Conservation (phyloP, 768 basidiomycete species). For the Crepidotus variabilis region DNA sequence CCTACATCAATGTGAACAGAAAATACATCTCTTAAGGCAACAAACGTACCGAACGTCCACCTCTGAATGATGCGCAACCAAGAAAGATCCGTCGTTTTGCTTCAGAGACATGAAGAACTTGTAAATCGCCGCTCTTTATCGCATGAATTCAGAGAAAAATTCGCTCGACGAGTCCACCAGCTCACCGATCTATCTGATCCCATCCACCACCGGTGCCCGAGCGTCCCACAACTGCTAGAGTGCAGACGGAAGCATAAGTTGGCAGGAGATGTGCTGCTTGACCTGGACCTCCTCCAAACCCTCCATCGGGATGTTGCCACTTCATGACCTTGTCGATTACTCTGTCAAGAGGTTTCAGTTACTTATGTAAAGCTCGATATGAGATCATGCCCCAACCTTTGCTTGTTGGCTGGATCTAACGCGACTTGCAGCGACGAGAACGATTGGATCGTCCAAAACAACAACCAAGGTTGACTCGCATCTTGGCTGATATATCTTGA, state of each 20-base stretch:
- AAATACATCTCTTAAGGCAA: not conserved
- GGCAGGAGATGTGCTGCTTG: slow-evolving; percentile 86
- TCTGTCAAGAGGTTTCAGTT: slow-evolving; percentile 31
- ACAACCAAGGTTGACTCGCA: slow-evolving; percentile 91
- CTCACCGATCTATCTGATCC: slow-evolving; percentile 81
- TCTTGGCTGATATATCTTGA: slow-evolving; percentile 79
- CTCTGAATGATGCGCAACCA: slow-evolving; percentile 83
- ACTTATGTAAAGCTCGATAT: not conserved
- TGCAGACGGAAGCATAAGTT: slow-evolving; percentile 84
- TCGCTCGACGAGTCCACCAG: not conserved
- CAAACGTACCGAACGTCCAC: slow-evolving; percentile 82
- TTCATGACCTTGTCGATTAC: slow-evolving; percentile 76
- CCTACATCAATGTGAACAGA: slow-evolving; percentile 31
- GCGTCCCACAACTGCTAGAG: slow-evolving; percentile 77
- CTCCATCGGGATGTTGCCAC: slow-evolving; percentile 84
- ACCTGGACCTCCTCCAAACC: slow-evolving; percentile 89
- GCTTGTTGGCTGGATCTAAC: slow-evolving; percentile 73
- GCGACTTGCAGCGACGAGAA: slow-evolving; percentile 77
- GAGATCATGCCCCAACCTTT: slow-evolving; percentile 48
- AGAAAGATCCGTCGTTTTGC: slow-evolving; percentile 89
- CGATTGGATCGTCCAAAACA: slow-evolving; percentile 90
- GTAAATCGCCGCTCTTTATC: slow-evolving; percentile 69
- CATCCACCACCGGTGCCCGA: slow-evolving; percentile 76
- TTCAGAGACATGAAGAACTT: slow-evolving; percentile 90
- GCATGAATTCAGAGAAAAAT: not conserved